These are phyloP conservation scores for Mikania micrantha DNA, from an alignment of 129 eudicot genomes.

Conservation along the genomic window DNA sequence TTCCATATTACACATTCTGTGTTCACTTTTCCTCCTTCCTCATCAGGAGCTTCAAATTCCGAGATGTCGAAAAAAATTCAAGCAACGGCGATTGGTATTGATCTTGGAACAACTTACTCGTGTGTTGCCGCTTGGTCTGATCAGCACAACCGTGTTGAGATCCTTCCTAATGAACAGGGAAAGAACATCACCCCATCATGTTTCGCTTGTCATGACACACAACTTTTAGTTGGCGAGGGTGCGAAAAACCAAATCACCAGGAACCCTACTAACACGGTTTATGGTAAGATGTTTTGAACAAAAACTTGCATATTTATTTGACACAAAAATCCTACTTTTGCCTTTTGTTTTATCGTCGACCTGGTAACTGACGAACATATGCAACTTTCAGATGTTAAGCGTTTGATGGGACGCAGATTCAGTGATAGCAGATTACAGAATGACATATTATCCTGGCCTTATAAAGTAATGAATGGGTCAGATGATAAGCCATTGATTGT, in stretches of 20 bases:
- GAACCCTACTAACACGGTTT: neutral
- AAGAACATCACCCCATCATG: neutral
- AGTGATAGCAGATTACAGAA: neutral
- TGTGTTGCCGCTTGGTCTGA: neutral
- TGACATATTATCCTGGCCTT: neutral
- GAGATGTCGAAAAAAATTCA: neutral
- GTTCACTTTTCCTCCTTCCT: too few relatives aligned
- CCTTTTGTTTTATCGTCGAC: neutral
- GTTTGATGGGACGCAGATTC: neutral
- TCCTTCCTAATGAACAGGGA: neutral
- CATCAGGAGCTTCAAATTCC: neutral
- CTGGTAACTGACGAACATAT: neutral
- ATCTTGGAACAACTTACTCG: neutral
- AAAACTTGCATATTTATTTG: too few relatives aligned
- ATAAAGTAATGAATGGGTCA: neutral
- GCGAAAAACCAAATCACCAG: neutral
- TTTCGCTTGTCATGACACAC: neutral
- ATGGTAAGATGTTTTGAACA: neutral
- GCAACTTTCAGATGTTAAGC: neutral
- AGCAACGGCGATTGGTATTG: neutral
- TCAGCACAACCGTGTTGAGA: neutral
- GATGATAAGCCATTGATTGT: neutral
- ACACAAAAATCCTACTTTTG: neutral
- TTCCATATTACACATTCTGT: too few relatives aligned
- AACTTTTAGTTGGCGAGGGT: neutral